Conservation (phyloP, 345 rosid genomes). For the Clarkia xantiana region DNA sequence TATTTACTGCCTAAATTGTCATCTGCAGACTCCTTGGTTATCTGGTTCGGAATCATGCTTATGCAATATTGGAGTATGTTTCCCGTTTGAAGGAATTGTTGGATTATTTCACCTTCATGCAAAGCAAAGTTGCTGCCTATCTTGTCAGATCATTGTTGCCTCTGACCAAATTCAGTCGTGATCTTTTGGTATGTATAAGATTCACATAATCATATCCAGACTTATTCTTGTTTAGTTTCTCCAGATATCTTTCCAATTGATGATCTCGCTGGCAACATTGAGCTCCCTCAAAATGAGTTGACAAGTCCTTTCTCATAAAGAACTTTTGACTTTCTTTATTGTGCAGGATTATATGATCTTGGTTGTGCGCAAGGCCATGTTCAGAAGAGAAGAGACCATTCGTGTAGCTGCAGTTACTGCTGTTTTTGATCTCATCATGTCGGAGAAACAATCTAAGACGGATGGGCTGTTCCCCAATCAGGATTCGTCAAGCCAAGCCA, state of each 20-base stretch:
- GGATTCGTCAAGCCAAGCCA: slow-evolving; percentile 87
- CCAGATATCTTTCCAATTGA: not conserved
- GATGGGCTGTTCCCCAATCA: slow-evolving; percentile 35
- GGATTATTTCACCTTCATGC: slow-evolving; percentile 65
- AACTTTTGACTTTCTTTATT: not conserved
- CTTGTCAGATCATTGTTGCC: slow-evolving; percentile 55
- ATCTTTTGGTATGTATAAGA: slow-evolving; percentile 41
- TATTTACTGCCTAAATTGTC: slow-evolving; percentile 8
- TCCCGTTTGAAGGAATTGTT: slow-evolving; percentile 66
- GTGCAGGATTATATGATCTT: slow-evolving; percentile 55
- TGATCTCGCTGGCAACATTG: too few species aligned
- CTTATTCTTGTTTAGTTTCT: not conserved
- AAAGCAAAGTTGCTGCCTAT: slow-evolving; percentile 41
- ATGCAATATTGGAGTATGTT: slow-evolving; percentile 48
- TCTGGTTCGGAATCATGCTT: slow-evolving; percentile 45
- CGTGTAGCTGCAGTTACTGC: slow-evolving; percentile 60
- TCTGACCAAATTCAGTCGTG: slow-evolving; percentile 47
- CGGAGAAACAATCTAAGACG: slow-evolving; percentile 47
- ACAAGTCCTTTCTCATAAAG: not conserved
- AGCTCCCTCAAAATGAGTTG: too few species aligned
- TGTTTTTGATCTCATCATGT: slow-evolving; percentile 43
- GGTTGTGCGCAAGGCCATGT: slow-evolving; percentile 79
- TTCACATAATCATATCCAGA: not conserved
- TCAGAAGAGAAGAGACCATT: slow-evolving; percentile 61
- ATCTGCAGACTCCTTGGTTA: slow-evolving; percentile 46